Evolutionary conservation across 106 monocot species (phyloP), one percentile per base, ranked within the genome.

Genomic region (Platanthera zijinensis): DNA sequence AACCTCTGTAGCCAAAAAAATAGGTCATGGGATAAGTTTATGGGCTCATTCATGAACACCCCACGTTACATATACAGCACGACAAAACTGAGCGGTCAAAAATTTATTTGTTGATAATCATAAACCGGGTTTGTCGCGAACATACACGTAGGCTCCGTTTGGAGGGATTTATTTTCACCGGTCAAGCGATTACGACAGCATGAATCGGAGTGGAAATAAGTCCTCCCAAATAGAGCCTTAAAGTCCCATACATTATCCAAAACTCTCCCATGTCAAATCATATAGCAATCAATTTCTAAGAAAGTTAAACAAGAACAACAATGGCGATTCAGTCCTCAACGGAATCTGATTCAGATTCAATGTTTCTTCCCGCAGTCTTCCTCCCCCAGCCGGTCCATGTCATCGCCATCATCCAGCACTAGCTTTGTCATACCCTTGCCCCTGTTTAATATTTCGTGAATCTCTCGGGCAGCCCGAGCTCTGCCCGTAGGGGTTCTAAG

Each of bases 391-490:
- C 22, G 17, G 1, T 73, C 53, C 49, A 54, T 30, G 21, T 77
- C 77, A 74, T 86, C 88, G 10, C 28, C 39, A 50, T 90, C 91
- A 56, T 86, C 88, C 50, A 85, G 51, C 5, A 82, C 83, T 57
- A 94, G 25, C 76, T 80, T 82, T 7, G 86, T 78, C 86, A 82
- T 30, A 46, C 86, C 86, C 73, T 90, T 92, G 17, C 89, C 92
- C 11, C 97, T 11, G 56, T 89, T 90, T 54, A 99, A 62, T 10
- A 94, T 57, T 17, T 94, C 94, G 93, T 99, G 73, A 99, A 99
- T 80, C 75, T 86, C 50, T 99, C 80, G 0, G 97, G 97, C 48
- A 99, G 61, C 12, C 78, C 76, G 28, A 99, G 77, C 83, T 94
- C 97, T 79, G 88, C 88, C 74, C 97, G 71, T 13, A 99, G 82